Evolutionary conservation across 116 monocot genomes (phyloP), one percentile per base, ranked within the genome.

Genomic region (Posidonia oceanica): DNA sequence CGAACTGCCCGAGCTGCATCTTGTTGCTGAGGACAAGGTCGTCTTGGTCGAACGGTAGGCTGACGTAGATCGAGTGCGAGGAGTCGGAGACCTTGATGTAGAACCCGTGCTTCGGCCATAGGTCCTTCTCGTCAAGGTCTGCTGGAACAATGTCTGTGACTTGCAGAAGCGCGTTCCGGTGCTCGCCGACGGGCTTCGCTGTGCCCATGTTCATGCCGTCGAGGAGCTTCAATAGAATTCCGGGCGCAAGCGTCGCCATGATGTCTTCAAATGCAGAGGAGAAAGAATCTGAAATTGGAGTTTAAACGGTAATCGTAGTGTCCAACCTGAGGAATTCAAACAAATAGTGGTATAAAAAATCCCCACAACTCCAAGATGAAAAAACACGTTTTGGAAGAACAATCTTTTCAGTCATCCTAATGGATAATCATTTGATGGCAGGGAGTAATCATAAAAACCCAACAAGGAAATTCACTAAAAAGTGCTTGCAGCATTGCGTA

Each of bases 11-110:
- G 0, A 97, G 80, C 71, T 97, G 92, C 67, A 97, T 80, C 80
- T 89, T 88, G 92, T 97, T 89, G 79, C 86, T 83, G 36, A 97
- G 79, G n/a, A 97, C 89, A 14, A 92, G 87, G 37, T 97, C 92
- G 54, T 81, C 85, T 68, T 97, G 89, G 61, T 86, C 78, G 39
- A 79, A 71, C 4, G 96, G 92, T 5, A 97, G 76, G 72, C 70
- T 83, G 63, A 63, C 88, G 72, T 97, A 97, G 68, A 92, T 83
- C 13, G 96, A 97, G 52, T 89, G 87, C 15, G 96, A 87, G 14
- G 88, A 88, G 54, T 97, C 96, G 8, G 96, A 91, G 39, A 97
- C 82, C 61, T 96, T 96, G 71, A 96, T 78, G 70, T 96, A 91
- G 80, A 96, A 96, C 4, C 96, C 96, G 22, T 89, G 96, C 70